Evolutionary conservation across 2,329 filamentous ascomycete genomes (phyloP).

Genomic region (Gnomoniopsis sp.): DNA sequence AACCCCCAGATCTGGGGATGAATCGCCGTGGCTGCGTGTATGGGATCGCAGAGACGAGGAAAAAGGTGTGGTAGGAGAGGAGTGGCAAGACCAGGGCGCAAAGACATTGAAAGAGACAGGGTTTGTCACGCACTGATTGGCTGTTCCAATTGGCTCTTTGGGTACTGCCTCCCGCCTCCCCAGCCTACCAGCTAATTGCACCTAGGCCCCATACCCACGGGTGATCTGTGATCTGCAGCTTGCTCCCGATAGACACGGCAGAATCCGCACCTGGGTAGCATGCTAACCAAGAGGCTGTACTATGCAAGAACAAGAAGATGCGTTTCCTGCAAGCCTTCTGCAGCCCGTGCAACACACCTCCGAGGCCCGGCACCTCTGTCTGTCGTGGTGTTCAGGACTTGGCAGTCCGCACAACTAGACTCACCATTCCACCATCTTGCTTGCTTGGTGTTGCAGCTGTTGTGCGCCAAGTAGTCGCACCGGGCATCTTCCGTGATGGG

Average conservation of each 20-base stretch:
- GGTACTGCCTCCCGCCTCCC: background rate
- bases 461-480: background rate
- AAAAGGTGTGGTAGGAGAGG: background rate
- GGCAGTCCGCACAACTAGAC: background rate
- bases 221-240: background rate
- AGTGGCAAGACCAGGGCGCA: background rate
- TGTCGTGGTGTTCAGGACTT: background rate
- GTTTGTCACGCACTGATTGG: constrained; percentile 3
- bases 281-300: background rate
- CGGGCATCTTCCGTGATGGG: background rate
- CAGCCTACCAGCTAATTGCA: background rate
- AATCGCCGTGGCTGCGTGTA: background rate
- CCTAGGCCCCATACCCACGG: background rate
- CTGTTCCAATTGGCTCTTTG: background rate
- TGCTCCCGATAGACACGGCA: background rate
- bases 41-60: background rate
- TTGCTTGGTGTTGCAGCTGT: background rate
- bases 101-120: background rate
- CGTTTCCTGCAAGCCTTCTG: background rate
- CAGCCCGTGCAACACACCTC: background rate
- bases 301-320: background rate
- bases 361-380: background rate
- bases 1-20: no score
- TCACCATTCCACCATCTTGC: background rate
- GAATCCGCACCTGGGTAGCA: background rate